Base-by-base conservation (phyloP, 2,329 filamentous ascomycete species). In the Colletotrichum eleusines region DNA sequence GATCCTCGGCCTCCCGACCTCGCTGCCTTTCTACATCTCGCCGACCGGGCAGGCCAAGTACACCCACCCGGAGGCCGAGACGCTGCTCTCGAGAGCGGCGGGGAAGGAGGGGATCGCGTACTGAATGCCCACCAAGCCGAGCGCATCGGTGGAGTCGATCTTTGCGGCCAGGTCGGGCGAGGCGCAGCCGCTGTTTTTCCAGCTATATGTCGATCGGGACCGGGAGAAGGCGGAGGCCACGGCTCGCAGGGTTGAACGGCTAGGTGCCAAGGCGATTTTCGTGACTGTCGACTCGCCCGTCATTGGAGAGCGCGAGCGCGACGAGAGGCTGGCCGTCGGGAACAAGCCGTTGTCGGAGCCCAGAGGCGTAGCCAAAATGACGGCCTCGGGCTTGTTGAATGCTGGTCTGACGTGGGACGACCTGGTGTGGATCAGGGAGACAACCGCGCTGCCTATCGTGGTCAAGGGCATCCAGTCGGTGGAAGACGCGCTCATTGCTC, bases 391-490 rank as follows among this genome's bases (percentile, higher is more conserved):
- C 78, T 26, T 88, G 86, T 77, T 91, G 75, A 88, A 90, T 76
- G 75, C 87, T 3, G 83, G 84, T 18, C 80, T 90, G 23, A 85
- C 93, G 16, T 72, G 91, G 91, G 84, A 87, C 44, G 91, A 92
- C 76, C 82, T 93, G 0, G 80, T 84, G 3, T 93, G 91, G 90
- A 76, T 93, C 31, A 87, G 89, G 8, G 57, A 60, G 20, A 66
- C 66, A 2, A 83, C 84, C 81, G 76, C 80, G 82, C 69, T 86
- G 87, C 81, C 89, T 75, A 72, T 93, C 82, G 81, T 90, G 73
- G 54, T 94, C 35, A 94, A 94, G 78, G 91, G 91, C 0, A 88
- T 94, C 16, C 90, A 93, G 80, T 88, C 86, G 7, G 86, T 88
- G 0, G 82, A 84, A 38, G 91, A 94, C 77, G 91, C 91, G 7